Percentiles rank a stretch among this genome's conserved stretches.
Conservation (phyloP, 140 eudicot species). For the Flaveria floridana region DNA sequence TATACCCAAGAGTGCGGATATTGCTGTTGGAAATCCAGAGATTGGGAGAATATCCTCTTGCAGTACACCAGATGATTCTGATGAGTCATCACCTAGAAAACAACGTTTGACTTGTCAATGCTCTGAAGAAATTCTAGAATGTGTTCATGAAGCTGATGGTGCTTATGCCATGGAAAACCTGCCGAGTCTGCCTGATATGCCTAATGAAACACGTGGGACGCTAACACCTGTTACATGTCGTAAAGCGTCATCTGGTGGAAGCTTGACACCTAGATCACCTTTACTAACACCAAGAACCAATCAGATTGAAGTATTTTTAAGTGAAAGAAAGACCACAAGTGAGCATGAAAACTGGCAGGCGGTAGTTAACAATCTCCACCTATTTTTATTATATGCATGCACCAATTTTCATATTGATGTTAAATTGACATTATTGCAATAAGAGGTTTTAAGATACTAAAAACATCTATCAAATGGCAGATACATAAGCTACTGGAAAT, state of each 20-base stretch:
- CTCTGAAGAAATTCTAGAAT: conserved; percentile 63
- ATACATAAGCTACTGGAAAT: conserved; percentile 81
- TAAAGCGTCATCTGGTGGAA: conserved; percentile 64
- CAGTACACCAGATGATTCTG: conserved; percentile 57
- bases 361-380: conserved; percentile 43
- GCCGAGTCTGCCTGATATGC: conserved; percentile 38
- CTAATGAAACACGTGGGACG: conserved; percentile 49
- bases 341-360: conserved; percentile 84
- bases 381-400: conserved; percentile 6
- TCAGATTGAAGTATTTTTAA: conserved; percentile 72
- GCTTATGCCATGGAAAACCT: conserved; percentile 47
- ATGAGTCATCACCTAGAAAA: conserved; percentile 55
- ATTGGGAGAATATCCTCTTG: conserved; percentile 54
- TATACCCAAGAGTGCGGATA: conserved; percentile 63
- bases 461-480: conserved; percentile 46
- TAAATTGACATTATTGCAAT: conserved; percentile 14
- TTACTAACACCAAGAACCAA: conserved; percentile 74
- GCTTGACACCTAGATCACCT: conserved; percentile 96
- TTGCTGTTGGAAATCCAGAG: conserved; percentile 50
- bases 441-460: conserved; percentile 20
- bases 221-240: conserved; percentile 49
- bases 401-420: conserved; percentile 13
- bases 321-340: conserved; percentile 63
- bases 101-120: conserved; percentile 38
- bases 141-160: conserved; percentile 54